These are phyloP conservation scores for Blastomyces silverae DNA, from an alignment of 2,329 filamentous ascomycete species.

Conservation along the genomic window DNA sequence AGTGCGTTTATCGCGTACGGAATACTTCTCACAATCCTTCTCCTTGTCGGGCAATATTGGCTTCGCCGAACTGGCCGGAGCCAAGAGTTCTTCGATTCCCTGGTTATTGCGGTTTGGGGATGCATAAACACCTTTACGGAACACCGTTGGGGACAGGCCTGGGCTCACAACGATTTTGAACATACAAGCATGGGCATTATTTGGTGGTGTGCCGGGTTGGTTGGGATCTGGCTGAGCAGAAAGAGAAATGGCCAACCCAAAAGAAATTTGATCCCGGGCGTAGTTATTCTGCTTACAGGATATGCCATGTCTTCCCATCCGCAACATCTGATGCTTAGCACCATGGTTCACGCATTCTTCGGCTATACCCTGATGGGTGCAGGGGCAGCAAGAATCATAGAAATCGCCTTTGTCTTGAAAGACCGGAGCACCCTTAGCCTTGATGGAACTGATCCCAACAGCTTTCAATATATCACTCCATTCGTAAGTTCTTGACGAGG, in stretches of 20 bases:
- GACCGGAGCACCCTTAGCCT: constrained; percentile 61
- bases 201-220: constrained; percentile 91
- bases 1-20: constrained; percentile 93
- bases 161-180: constrained; percentile 91
- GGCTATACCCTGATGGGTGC: constrained; percentile 94
- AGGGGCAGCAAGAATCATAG: constrained; percentile 75
- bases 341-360: constrained; percentile 81
- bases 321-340: constrained; percentile 74
- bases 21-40: constrained; percentile 74
- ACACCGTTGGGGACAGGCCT: constrained; percentile 82
- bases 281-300: constrained; percentile 85
- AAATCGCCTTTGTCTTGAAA: constrained; percentile 78
- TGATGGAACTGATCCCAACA: constrained; percentile 64
- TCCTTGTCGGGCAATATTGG: constrained; percentile 85
- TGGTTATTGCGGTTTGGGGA: constrained; percentile 88
- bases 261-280: constrained; percentile 85
- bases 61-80: constrained; percentile 72
- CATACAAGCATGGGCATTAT: constrained; percentile 99
- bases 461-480: constrained; percentile 63
- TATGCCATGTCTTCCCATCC: constrained; percentile 94
- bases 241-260: constrained; percentile 77
- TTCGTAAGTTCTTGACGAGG: constrained; percentile 53
- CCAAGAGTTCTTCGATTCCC: constrained; percentile 94
- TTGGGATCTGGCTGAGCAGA: constrained; percentile 85
- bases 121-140: constrained; percentile 98